Percentiles rank a stretch among this genome's conserved stretches.
Evolutionary conservation across 1,284 basidiomycete genomes (phyloP).

Genomic region (Cutaneotrichosporon cutaneum): DNA sequence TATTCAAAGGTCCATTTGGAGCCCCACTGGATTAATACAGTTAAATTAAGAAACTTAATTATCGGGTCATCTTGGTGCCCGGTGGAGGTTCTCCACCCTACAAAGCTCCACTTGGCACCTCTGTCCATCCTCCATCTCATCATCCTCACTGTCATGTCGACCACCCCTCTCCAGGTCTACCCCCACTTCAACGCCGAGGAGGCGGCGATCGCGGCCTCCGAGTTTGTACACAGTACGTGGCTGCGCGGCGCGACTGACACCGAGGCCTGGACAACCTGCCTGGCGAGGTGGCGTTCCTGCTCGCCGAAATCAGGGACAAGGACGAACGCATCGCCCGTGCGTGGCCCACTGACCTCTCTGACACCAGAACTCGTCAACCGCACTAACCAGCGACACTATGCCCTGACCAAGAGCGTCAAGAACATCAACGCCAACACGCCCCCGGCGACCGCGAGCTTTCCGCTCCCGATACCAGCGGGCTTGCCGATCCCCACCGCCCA

Average conservation of each 20-base stretch:
- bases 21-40: not conserved
- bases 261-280: conserved; percentile 73
- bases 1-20: not conserved
- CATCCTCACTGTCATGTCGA: not conserved
- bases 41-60: not conserved
- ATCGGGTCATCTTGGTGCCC: not conserved
- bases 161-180: conserved; percentile 32
- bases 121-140: not conserved
- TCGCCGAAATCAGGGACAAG: conserved; percentile 65
- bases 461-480: conserved; percentile 34
- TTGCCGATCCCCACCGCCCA: conserved; percentile 39
- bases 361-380: conserved; percentile 38
- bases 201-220: conserved; percentile 65
- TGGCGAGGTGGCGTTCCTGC: conserved; percentile 66
- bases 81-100: conserved; percentile 7
- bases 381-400: conserved; percentile 44
- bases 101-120: conserved; percentile 1
- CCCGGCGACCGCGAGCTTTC: conserved; percentile 25
- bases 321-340: conserved; percentile 47
- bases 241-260: not conserved
- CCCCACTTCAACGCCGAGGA: conserved; percentile 60
- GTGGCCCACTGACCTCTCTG: conserved; percentile 12
- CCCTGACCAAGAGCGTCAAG: conserved; percentile 38
- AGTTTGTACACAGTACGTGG: conserved; percentile 66
- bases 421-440: conserved; percentile 23